Conservation (phyloP, 2,329 filamentous ascomycete genomes). For the Epichloe amarillans region DNA sequence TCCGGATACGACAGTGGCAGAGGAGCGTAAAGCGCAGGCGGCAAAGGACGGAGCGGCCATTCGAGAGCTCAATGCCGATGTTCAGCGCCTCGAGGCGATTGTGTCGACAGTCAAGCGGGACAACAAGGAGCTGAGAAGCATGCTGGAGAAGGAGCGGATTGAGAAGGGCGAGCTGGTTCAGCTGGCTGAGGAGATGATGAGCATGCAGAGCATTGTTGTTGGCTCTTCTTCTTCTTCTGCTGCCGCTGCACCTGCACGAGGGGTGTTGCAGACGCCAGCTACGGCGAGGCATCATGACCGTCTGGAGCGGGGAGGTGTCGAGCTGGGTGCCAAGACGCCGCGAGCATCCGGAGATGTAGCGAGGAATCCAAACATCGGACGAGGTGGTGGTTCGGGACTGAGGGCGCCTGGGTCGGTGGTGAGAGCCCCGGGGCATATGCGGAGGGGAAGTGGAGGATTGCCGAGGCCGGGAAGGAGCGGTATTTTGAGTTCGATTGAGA, state of each 20-base stretch:
- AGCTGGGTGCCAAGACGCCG: constrained; percentile 20
- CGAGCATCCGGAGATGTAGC: constrained; percentile 41
- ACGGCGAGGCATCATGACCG: neutral
- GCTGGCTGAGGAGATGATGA: constrained; percentile 74
- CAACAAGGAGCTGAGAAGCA: constrained; percentile 48
- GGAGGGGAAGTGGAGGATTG: constrained; percentile 31
- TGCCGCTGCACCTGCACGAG: constrained; percentile 2
- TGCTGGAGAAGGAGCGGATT: constrained; percentile 61
- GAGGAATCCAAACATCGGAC: neutral
- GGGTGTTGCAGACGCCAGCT: constrained; percentile 8
- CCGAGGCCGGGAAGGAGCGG: constrained; percentile 48
- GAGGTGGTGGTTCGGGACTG: constrained; percentile 40
- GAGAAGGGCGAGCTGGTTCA: constrained; percentile 76
- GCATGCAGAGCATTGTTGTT: constrained; percentile 41
- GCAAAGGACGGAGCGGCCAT: constrained; percentile 54
- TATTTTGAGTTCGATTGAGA: constrained; percentile 76
- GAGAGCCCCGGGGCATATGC: constrained; percentile 29
- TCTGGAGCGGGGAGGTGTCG: neutral
- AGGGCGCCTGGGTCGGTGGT: constrained; percentile 43
- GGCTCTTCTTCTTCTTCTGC: constrained; percentile 5
- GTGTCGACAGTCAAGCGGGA: constrained; percentile 56
- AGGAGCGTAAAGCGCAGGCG: constrained; percentile 43
- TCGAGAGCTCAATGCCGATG: constrained; percentile 56
- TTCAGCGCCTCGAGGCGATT: constrained; percentile 63
- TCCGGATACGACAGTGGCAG: constrained; percentile 29